Percentiles rank a stretch among this genome's conserved stretches.
These are phyloP conservation scores for Chaetomium strumarium DNA, from an alignment of 2,329 filamentous ascomycete species.

Conservation along the genomic window DNA sequence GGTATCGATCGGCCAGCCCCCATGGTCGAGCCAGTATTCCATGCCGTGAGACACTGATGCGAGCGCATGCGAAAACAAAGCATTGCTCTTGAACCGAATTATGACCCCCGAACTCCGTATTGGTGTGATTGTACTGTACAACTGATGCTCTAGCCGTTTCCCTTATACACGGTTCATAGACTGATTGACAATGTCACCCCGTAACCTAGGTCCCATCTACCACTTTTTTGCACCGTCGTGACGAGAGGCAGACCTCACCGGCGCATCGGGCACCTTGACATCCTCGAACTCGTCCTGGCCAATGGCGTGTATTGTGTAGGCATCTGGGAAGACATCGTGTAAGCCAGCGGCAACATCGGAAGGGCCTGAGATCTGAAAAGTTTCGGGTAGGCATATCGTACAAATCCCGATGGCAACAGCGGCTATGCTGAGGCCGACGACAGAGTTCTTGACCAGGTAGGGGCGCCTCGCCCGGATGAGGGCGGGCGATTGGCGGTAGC, in stretches of 20 bases:
- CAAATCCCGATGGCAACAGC: constrained; percentile 79
- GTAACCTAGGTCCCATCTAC: neutral
- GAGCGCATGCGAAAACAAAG: no score
- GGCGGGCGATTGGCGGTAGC: constrained; percentile 78
- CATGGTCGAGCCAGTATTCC: no score
- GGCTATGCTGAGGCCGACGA: constrained; percentile 72
- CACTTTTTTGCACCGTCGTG: constrained; percentile 32
- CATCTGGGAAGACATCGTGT: constrained; percentile 36
- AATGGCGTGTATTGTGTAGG: constrained; percentile 69
- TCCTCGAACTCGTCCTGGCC: constrained; percentile 97
- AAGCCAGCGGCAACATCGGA: neutral
- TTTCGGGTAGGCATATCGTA: constrained; percentile 45
- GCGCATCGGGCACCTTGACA: constrained; percentile 77
- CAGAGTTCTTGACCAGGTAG: constrained; percentile 82
- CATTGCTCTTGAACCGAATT: no score
- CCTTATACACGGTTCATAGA: no score
- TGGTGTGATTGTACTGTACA: no score
- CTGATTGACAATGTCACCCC: no score
- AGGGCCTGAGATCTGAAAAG: neutral
- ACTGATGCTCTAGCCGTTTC: no score
- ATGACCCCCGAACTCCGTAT: no score
- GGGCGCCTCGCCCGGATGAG: constrained; percentile 87
- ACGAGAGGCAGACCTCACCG: constrained; percentile 30
- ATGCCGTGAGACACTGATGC: no score
- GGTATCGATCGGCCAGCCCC: no score